Evolutionary conservation across 176 grass and related monocot species (phyloP).

Genomic region (Triticum turgidum): DNA sequence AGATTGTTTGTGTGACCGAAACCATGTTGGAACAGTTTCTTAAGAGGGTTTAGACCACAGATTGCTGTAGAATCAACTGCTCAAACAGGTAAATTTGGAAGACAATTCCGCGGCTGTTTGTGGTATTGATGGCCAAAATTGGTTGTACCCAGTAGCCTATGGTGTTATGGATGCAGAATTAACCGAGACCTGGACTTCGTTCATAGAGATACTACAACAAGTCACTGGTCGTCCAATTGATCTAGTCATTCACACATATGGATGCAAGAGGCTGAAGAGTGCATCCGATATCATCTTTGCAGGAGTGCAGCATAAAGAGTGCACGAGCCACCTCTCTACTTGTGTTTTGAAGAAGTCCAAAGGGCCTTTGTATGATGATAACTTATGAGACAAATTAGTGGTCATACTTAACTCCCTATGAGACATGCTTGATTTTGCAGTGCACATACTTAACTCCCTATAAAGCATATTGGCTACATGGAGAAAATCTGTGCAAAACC

Average conservation of each 20-base stretch:
- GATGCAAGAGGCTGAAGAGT: background rate
- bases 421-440: background rate
- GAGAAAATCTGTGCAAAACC: background rate
- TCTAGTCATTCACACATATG: background rate
- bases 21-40: background rate
- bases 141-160: background rate
- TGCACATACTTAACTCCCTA: background rate
- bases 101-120: background rate
- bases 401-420: background rate
- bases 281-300: background rate
- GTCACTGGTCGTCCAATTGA: background rate
- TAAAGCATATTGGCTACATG: background rate
- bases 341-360: background rate
- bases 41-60: background rate
- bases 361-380: background rate
- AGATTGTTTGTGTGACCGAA: background rate
- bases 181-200: background rate
- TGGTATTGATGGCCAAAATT: background rate
- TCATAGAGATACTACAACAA: background rate
- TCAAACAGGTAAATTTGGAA: background rate
- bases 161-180: background rate
- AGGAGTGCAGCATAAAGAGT: background rate
- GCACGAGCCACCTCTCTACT: background rate
- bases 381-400: background rate
- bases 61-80: background rate